Evolutionary conservation across 1,139 yeast genomes (phyloP).

Genomic region (Blastobotrys serpentis): DNA sequence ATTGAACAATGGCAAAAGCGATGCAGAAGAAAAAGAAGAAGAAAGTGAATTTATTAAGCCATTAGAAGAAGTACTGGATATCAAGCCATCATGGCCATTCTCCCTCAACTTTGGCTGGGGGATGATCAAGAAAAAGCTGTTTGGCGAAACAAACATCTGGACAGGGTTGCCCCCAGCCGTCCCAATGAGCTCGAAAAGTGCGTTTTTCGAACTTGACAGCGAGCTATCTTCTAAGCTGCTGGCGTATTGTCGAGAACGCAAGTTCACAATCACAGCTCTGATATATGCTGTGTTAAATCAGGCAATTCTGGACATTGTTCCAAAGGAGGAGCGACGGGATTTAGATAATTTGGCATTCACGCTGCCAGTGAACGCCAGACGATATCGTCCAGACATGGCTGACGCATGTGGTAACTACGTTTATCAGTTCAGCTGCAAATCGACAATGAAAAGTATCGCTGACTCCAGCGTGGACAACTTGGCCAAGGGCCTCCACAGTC

Average conservation of each 20-base stretch:
- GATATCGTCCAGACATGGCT: constrained; percentile 13
- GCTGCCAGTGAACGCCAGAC: constrained; percentile 27
- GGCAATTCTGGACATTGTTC: constrained; percentile 1
- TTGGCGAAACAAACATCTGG: constrained; percentile 6
- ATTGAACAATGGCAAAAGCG: constrained; percentile 11
- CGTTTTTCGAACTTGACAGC: constrained; percentile 17
- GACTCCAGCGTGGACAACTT: constrained; percentile 13
- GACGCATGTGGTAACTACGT: constrained; percentile 24
- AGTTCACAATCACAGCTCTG: constrained; percentile 12
- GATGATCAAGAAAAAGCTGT: neutral
- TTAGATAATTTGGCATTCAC: constrained; percentile 7
- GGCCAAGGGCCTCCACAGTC: constrained; percentile 16
- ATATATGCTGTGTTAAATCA: constrained; percentile 11
- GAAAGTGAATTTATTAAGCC: neutral
- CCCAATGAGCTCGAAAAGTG: constrained; percentile 21
- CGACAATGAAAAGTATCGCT: neutral
- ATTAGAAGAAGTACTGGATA: constrained; percentile 21
- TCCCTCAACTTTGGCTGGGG: neutral
- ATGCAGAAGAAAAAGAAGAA: too few relatives aligned
- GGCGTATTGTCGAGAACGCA: constrained; percentile 3
- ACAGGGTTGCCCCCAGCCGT: constrained; percentile 13
- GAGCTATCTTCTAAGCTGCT: constrained; percentile 15
- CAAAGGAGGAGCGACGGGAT: neutral
- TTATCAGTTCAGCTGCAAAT: constrained; percentile 15
- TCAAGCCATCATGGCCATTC: constrained; percentile 21